A percentile compares a stretch with the other conserved stretches of the same genome.
Evolutionary conservation across 177 flowering plant genomes (phyloP).

Genomic region (Vitis hybrid): DNA sequence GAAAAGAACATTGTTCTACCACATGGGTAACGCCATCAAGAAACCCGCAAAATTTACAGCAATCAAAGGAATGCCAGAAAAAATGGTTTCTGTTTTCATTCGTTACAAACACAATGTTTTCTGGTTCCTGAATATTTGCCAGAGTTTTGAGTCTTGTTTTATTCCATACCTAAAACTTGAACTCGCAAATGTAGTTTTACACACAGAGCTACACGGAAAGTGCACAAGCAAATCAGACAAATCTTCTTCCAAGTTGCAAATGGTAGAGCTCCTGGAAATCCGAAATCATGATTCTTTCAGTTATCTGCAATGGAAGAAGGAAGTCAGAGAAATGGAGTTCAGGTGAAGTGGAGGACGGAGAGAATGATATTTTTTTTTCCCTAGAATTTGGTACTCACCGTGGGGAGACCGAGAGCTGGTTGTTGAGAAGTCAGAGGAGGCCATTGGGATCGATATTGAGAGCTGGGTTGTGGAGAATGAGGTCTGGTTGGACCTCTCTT

Average conservation of each 20-base stretch:
- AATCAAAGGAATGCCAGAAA: not conserved
- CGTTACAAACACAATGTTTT: not conserved
- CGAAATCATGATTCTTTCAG: constrained; percentile 4
- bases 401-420: constrained; percentile 65
- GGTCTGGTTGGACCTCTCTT: constrained; percentile 56
- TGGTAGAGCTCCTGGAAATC: not conserved
- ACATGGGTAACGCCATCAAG: too few relatives aligned
- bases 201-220: constrained; percentile 7
- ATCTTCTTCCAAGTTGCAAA: not conserved
- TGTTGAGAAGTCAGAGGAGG: constrained; percentile 59
- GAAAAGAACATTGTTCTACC: too few relatives aligned
- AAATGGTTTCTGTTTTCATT: not conserved
- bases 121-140: not conserved
- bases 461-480: constrained; percentile 75
- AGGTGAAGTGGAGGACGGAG: too few relatives aligned
- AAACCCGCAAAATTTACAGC: too few relatives aligned
- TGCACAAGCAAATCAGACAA: not conserved
- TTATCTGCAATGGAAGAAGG: constrained; percentile 15
- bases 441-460: constrained; percentile 73
- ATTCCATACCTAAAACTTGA: constrained; percentile 3
- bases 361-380: too few relatives aligned
- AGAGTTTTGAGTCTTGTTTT: constrained; percentile 4
- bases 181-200: constrained; percentile 6
- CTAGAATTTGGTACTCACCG: constrained; percentile 32
- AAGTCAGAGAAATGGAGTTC: not conserved